Conservation (phyloP, 2,329 filamentous ascomycete genomes). For the Calonectria hongkongensis region DNA sequence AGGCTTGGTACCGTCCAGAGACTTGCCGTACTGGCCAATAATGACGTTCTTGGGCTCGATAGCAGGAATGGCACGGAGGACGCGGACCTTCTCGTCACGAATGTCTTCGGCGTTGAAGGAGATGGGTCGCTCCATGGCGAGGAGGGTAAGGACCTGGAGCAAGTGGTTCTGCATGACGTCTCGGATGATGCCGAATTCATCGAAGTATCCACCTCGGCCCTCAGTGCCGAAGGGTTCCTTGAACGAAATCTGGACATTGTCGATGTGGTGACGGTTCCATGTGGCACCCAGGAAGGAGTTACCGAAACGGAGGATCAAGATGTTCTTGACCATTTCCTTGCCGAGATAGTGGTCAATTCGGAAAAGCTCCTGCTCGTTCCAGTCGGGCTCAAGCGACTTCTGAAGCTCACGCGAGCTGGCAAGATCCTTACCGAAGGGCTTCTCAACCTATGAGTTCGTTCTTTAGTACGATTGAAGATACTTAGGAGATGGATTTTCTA, state of each 20-base stretch:
- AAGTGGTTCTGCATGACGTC: constrained; percentile 99
- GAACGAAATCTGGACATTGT: constrained; percentile 99
- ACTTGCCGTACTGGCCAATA: constrained; percentile 98
- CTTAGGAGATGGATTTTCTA: constrained; percentile 61
- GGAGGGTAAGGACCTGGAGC: constrained; percentile 94
- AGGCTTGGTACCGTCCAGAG: constrained; percentile 95
- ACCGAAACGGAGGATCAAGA: constrained; percentile 96
- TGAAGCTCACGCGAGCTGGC: constrained; percentile 95
- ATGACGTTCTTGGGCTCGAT: constrained; percentile 99
- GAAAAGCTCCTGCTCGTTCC: constrained; percentile 99
- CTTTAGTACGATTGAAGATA: constrained; percentile 44
- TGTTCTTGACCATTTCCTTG: constrained; percentile 99
- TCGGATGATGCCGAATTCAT: constrained; percentile 99
- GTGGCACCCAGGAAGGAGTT: constrained; percentile 99
- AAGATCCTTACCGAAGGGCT: constrained; percentile 98
- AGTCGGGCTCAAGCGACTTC: constrained; percentile 95
- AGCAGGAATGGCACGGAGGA: constrained; percentile 92
- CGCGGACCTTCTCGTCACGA: constrained; percentile 98
- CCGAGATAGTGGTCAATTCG: constrained; percentile 99
- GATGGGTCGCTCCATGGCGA: constrained; percentile 98
- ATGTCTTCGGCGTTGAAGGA: constrained; percentile 99
- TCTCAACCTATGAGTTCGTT: constrained; percentile 84
- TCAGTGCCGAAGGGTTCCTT: constrained; percentile 99
- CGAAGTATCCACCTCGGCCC: constrained; percentile 98
- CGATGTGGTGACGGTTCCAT: constrained; percentile 99